Evolutionary conservation across 345 rosid species (phyloP).

Genomic region (Ceriops zippeliana): DNA sequence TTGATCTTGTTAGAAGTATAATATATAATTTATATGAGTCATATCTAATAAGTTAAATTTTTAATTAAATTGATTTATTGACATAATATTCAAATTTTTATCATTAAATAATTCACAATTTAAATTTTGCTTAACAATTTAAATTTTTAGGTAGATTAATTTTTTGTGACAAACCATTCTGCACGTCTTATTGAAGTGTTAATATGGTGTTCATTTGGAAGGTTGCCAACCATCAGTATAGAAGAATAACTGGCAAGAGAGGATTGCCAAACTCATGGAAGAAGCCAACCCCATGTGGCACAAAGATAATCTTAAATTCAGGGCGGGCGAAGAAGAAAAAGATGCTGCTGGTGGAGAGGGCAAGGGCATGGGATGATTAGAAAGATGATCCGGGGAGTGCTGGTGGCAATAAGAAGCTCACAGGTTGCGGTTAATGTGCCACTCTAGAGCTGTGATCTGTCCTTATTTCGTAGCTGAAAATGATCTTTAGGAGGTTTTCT

Average conservation of each 20-base stretch:
- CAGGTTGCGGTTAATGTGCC: too few species aligned
- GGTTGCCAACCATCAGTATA: slow-evolving; percentile 98
- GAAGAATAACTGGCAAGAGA: slow-evolving; percentile 95
- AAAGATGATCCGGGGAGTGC: slow-evolving; percentile 99
- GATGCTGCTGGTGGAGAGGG: slow-evolving; percentile 69
- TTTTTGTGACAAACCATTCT: too few species aligned
- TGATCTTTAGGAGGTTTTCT: too few species aligned
- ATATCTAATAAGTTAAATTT: too few species aligned
- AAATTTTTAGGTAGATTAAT: too few species aligned
- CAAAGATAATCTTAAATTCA: slow-evolving; percentile 43
- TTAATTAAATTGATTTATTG: too few species aligned
- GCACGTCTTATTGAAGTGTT: slow-evolving; percentile 1
- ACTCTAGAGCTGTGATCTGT: too few species aligned
- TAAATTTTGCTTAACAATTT: too few species aligned
- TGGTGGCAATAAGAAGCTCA: slow-evolving; percentile 60
- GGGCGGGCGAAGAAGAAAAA: slow-evolving; percentile 44
- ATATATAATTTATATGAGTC: too few species aligned
- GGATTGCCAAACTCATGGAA: slow-evolving; percentile 66
- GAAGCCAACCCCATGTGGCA: slow-evolving; percentile 88
- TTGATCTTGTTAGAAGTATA: not conserved
- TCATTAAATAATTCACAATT: too few species aligned
- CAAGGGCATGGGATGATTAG: slow-evolving; percentile 94
- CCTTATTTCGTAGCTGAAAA: too few species aligned
- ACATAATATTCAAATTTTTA: too few species aligned
- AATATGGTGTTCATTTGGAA: slow-evolving; percentile 15